Evolutionary conservation across 2,329 filamentous ascomycete genomes (phyloP), one percentile per base, ranked within the genome.

Genomic region (Huntiella omanensis): DNA sequence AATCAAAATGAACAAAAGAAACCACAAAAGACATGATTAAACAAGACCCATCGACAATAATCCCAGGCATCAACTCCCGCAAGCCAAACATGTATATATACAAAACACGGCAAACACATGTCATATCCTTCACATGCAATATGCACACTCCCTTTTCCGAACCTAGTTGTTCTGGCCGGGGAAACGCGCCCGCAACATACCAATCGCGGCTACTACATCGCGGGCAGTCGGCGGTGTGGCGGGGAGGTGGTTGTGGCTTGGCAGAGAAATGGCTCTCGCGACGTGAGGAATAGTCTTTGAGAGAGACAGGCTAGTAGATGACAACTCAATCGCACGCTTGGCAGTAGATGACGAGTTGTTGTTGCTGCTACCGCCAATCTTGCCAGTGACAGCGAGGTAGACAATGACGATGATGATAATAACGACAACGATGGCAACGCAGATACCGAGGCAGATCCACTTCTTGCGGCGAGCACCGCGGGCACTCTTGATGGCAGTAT

Each of bases 391-490:
- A 22, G 45, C 51, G 12, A 71, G 54, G 53, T 69, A 71, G 44
- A 69, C 60, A 46, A 69, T 64, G 6, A 75, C 65, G 40, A 67
- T 58, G 45, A 71, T 64, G 37, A 67, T 66, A 39, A 75, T 63
- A 40, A 76, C 60, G 45, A 68, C 54, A 39, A 76, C 60, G 43
- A 76, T 71, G 42, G 61, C 59, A 39, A 75, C 69, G 55, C 70
- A 65, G 57, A 95, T 84, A 56, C 80, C 77, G 54, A 94, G 65
- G 69, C 86, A 94, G 60, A 83, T 87, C 87, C 86, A 95, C 81
- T 95, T 95, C 85, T 92, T 93, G 67, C 77, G 83, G 54, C 83
- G 73, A 43, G 81, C 83, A 55, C 76, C 74, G 59, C 80, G 71
- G 6, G 88, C 88, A 54, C 83, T 93, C 51, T 72, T 70, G 52